Percentiles rank a stretch among this genome's conserved stretches.
Conservation (phyloP, 139 green algal genomes). For the Coelastrella sp. region DNA sequence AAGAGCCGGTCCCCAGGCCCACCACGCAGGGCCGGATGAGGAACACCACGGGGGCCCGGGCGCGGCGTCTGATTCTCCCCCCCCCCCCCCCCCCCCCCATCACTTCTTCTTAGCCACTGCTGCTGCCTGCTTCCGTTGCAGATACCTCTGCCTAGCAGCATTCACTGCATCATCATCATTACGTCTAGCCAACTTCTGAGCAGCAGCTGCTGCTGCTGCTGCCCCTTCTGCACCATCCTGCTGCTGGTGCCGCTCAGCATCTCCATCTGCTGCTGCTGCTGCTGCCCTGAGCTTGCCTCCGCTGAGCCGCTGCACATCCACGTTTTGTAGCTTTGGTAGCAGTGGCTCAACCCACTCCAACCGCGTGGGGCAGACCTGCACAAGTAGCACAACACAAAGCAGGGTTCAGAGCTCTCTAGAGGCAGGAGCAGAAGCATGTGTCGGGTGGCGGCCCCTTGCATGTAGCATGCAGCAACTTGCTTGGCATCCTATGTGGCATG, state of each 20-base stretch:
- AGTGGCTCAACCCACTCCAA: slow-evolving; percentile 78
- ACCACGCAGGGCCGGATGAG: no score
- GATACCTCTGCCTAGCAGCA: slow-evolving; percentile 78
- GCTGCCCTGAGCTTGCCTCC: slow-evolving; percentile 53
- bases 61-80: no score
- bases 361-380: slow-evolving; percentile 87
- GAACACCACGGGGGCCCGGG: no score
- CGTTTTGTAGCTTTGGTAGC: slow-evolving; percentile 74
- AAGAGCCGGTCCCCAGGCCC: no score
- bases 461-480: not conserved
- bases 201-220: slow-evolving; percentile 41
- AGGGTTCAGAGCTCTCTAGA: no score
- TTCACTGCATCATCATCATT: slow-evolving; percentile 73
- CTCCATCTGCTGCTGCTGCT: not conserved
- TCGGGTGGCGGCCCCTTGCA: no score
- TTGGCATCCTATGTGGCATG: not conserved
- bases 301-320: slow-evolving; percentile 84
- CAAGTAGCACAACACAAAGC: no score
- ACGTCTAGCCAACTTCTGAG: slow-evolving; percentile 46
- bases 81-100: no score
- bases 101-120: not conserved
- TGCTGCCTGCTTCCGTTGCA: slow-evolving; percentile 73
- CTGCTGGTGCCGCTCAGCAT: not conserved
- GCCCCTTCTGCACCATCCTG: slow-evolving; percentile 6
- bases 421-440: no score